Base-by-base conservation (phyloP, 148 eudicot species). In the Nyssa sinensis region DNA sequence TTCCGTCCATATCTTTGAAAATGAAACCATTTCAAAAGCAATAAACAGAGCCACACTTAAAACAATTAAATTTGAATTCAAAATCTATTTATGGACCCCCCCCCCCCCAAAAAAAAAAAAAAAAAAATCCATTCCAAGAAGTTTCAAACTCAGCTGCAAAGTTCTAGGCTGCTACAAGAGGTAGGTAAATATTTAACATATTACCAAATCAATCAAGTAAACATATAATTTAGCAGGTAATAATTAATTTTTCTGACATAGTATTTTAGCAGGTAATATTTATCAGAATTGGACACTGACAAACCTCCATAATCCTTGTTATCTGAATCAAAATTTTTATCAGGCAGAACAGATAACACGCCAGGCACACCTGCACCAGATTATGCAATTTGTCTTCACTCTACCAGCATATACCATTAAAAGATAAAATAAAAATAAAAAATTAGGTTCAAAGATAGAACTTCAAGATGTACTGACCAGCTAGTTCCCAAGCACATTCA, bases 261-360 rank as follows among this genome's bases (percentile, higher is more conserved):
- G 9, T 37, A 37, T 4, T 37, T 37, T 9, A 37, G 44, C 44
- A 3, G 44, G 7, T 17, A 0, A n/a, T 62, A 71, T 24, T 30
- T 29, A 41, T 13, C 41, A 28, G 34, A 30, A 6, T 23, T 44
- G 57, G 28, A 41, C 75, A 69, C 3, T 29, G 23, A 75, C 87
- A 76, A 80, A 94, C 98, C 98, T 95, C 83, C 88, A 84, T 83
- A 85, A 66, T 87, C 84, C 78, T 92, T 86, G 64, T 76, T 60
- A 59, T 79, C 84, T 19, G 89, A 86, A 55, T 79, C 90, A 77
- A 90, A 86, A 62, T 86, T 81, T 70, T 84, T 85, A 79, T 89
- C 97, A 60, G 84, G 86, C 76, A 64, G 71, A 64, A 91, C 88
- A 69, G 86, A 86, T 55, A 93, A 63, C 68, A 94, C 95, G 70